Conservation (phyloP, 2,329 filamentous ascomycete species). For the Curvularia lunata region DNA sequence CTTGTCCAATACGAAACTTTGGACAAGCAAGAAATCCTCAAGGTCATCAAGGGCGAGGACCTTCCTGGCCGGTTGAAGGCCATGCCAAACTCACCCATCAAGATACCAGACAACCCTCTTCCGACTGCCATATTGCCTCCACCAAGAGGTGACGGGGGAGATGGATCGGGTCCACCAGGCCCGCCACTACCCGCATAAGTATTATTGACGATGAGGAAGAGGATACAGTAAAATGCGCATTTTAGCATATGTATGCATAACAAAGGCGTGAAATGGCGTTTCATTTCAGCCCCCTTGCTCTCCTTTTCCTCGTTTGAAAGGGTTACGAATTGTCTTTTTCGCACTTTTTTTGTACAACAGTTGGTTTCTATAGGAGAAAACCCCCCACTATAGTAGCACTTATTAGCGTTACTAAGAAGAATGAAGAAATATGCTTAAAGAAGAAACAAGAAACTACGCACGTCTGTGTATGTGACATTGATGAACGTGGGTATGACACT, state of each 20-base stretch:
- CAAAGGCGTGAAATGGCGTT: conserved; percentile 2
- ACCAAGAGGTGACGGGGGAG: conserved; percentile 23
- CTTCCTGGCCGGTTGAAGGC: conserved; percentile 70
- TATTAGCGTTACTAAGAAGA: background rate
- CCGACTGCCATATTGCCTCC: conserved; percentile 25
- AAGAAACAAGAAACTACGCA: background rate
- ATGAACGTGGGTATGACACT: background rate
- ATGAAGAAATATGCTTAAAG: background rate
- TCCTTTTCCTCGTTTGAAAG: background rate
- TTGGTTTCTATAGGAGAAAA: conserved; percentile 1
- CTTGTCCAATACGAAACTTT: conserved; percentile 94
- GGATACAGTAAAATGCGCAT: conserved; percentile 4
- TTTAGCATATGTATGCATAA: conserved; percentile 6
- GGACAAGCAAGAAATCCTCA: conserved; percentile 85
- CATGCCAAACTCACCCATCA: conserved; percentile 66
- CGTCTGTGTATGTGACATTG: background rate
- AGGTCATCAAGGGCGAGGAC: conserved; percentile 85
- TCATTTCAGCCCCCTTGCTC: background rate
- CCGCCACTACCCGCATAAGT: conserved; percentile 29
- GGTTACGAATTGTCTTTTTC: background rate
- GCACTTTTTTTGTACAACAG: conserved; percentile 3
- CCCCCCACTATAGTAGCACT: background rate
- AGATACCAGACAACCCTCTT: conserved; percentile 63
- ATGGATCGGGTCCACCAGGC: conserved; percentile 21
- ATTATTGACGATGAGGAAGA: background rate